phyloP scores from a whole-genome alignment of 106 monocot genomes.

The Ottelia alismoides region DNA sequence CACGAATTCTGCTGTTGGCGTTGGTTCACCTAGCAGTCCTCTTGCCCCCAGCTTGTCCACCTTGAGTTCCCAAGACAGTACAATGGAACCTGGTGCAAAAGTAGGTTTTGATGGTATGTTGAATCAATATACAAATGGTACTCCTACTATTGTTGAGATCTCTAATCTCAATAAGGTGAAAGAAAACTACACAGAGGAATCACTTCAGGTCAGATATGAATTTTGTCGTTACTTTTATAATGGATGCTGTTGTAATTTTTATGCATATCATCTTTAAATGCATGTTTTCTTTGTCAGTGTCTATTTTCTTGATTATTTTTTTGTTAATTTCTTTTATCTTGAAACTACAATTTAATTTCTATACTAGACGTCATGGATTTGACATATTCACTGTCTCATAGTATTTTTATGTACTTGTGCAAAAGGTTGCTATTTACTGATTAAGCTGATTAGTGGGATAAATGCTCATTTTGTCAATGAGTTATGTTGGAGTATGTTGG shows the following conservation, averaged over 20 bases:
- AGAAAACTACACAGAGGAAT: conserved; percentile 89
- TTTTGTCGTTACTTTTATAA: neutral
- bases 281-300: no score
- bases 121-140: conserved; percentile 52
- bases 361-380: no score
- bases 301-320: no score
- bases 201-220: conserved; percentile 57
- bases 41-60: conserved; percentile 57
- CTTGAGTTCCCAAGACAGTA: conserved; percentile 55
- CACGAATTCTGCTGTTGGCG: conserved; percentile 24
- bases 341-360: no score
- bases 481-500: no score
- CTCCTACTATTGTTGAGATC: conserved; percentile 83
- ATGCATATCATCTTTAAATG: no score
- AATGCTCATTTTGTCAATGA: no score
- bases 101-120: conserved; percentile 51
- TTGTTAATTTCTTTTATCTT: no score
- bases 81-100: conserved; percentile 48
- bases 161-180: conserved; percentile 95
- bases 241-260: neutral
- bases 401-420: no score
- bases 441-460: no score
- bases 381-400: no score
- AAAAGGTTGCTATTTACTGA: no score
- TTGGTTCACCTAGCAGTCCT: conserved; percentile 82